Evolutionary conservation across 805 yeast genomes (phyloP).

Genomic region (Myxozyma nipponensis): DNA sequence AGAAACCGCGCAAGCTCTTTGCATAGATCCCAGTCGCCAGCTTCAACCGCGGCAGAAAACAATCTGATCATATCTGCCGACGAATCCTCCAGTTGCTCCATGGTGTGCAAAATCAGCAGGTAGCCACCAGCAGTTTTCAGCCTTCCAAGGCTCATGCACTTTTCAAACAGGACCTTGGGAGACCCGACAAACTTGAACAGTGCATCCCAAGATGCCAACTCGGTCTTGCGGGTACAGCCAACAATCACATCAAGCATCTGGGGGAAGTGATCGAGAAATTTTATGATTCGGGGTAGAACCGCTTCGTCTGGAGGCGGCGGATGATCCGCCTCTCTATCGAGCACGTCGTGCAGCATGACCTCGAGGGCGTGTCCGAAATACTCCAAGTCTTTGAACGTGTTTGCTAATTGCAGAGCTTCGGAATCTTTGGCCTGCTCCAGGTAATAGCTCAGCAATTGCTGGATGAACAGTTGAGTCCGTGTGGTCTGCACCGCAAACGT

Average conservation of each 20-base stretch:
- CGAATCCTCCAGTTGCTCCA: constrained; percentile 32
- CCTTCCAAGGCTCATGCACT: constrained; percentile 35
- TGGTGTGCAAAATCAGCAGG: constrained; percentile 40
- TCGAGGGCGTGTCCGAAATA: constrained; percentile 44
- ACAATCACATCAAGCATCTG: constrained; percentile 40
- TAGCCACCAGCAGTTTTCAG: constrained; percentile 43
- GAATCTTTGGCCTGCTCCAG: constrained; percentile 10
- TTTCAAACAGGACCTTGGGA: constrained; percentile 38
- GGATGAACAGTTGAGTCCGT: constrained; percentile 27
- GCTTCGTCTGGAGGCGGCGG: constrained; percentile 22
- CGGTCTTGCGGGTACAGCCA: constrained; percentile 56
- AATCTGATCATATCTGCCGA: constrained; percentile 34
- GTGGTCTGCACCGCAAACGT: constrained; percentile 31
- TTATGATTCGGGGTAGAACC: constrained; percentile 30
- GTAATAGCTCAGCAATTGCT: constrained; percentile 21
- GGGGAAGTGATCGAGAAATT: constrained; percentile 37
- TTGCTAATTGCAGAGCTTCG: constrained; percentile 27
- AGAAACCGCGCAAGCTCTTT: constrained; percentile 40
- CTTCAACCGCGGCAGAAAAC: constrained; percentile 37
- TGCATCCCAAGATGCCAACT: constrained; percentile 50
- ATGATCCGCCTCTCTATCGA: constrained; percentile 33
- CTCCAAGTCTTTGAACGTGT: constrained; percentile 32
- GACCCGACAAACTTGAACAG: constrained; percentile 40
- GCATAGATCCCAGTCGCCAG: constrained; percentile 38
- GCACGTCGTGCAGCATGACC: constrained; percentile 38